Evolutionary conservation across 2,329 filamentous ascomycete species (phyloP).

Genomic region (Phyllosticta citribraziliensis): DNA sequence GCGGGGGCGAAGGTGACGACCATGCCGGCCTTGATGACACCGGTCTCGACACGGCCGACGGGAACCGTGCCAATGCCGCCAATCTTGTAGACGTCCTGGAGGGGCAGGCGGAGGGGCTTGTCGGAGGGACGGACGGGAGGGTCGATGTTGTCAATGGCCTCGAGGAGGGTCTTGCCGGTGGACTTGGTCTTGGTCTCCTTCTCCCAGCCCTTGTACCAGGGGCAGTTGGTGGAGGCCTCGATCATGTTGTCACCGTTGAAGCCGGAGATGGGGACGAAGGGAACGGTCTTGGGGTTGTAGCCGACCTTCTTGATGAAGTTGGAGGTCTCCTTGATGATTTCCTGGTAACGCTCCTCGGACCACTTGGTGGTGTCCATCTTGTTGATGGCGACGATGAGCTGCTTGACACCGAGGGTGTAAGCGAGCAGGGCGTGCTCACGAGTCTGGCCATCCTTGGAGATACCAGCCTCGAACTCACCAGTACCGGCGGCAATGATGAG

Average conservation of each 20-base stretch:
- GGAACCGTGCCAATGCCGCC: slow-evolving; percentile 99
- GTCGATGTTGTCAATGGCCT: slow-evolving; percentile 97
- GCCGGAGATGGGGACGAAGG: slow-evolving; percentile 99
- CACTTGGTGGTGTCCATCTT: slow-evolving; percentile 99
- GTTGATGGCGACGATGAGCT: slow-evolving; percentile 99
- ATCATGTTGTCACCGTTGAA: slow-evolving; percentile 99
- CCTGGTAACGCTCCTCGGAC: slow-evolving; percentile 90
- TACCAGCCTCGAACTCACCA: slow-evolving; percentile 99
- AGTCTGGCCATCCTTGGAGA: slow-evolving; percentile 99
- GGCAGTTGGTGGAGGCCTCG: slow-evolving; percentile 76
- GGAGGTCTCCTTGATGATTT: slow-evolving; percentile 99
- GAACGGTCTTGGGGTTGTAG: slow-evolving; percentile 98
- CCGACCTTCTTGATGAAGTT: slow-evolving; percentile 99
- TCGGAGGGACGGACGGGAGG: slow-evolving; percentile 85
- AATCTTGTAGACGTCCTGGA: slow-evolving; percentile 99
- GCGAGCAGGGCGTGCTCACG: slow-evolving; percentile 99
- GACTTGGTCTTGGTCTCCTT: slow-evolving; percentile 92
- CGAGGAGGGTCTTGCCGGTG: slow-evolving; percentile 94
- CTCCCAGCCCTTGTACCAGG: slow-evolving; percentile 99
- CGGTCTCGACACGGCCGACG: slow-evolving; percentile 99
- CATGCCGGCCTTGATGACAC: slow-evolving; percentile 72
- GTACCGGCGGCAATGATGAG: slow-evolving; percentile 99
- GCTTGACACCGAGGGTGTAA: slow-evolving; percentile 99
- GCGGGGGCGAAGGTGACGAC: slow-evolving; percentile 97
- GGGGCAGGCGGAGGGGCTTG: slow-evolving; percentile 99